phyloP scores from a whole-genome alignment of 306 rosid genomes.

The Biancaea sappan region DNA sequence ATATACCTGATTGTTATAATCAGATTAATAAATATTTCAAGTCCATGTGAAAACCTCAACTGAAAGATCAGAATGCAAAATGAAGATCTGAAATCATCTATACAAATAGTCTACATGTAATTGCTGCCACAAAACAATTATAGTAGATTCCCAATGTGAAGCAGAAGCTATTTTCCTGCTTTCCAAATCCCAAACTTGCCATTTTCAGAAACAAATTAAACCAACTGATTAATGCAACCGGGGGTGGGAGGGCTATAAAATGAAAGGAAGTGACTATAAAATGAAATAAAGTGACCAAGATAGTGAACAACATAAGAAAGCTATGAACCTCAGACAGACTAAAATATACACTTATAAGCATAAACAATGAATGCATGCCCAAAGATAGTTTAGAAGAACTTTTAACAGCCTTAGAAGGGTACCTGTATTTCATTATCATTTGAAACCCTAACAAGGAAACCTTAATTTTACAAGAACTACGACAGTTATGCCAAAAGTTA shows the following conservation, averaged over 20 bases:
- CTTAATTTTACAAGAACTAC: constrained; percentile 87
- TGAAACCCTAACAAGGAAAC: constrained; percentile 76
- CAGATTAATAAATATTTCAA: constrained; percentile 27
- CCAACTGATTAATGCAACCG: constrained; percentile 28
- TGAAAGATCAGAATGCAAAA: constrained; percentile 29
- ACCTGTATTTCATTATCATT: constrained; percentile 84
- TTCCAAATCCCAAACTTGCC: constrained; percentile 92
- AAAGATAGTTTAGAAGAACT: constrained; percentile 11
- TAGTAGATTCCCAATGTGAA: constrained; percentile 79
- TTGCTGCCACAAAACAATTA: constrained; percentile 78
- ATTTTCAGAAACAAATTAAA: constrained; percentile 50
- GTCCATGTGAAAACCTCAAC: constrained; percentile 17
- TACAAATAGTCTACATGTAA: constrained; percentile 67
- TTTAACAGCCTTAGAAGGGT: constrained; percentile 27
- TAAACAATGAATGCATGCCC: background rate
- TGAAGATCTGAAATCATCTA: constrained; percentile 35
- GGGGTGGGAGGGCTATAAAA: background rate
- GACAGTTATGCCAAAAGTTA: constrained; percentile 1
- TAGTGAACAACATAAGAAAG: constrained; percentile 25
- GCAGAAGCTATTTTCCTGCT: constrained; percentile 62
- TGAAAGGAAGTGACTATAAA: too few relatives aligned
- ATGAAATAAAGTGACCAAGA: background rate
- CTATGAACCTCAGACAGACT: background rate
- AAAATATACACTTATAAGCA: constrained; percentile 11
- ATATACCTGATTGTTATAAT: constrained; percentile 61